phyloP scores from a whole-genome alignment of 116 monocot species.

The Posidonia oceanica region DNA sequence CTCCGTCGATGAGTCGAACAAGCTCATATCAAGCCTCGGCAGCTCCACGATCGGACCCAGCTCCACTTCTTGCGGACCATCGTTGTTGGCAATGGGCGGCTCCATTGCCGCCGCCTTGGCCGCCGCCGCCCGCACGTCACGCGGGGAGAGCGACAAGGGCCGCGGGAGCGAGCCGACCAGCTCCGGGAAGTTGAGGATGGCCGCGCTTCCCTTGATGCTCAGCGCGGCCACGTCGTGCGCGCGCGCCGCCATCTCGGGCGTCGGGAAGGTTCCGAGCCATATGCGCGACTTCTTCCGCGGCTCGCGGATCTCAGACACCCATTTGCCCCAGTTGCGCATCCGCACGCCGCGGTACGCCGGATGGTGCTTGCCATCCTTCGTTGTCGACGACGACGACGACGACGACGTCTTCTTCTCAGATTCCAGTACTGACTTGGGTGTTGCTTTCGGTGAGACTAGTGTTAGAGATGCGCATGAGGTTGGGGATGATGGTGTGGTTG shows the following conservation, averaged over 20 bases:
- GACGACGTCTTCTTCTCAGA: too few relatives aligned
- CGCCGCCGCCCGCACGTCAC: slow-evolving; percentile 33
- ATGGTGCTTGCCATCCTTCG: neutral
- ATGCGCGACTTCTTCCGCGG: slow-evolving; percentile 45
- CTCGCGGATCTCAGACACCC: slow-evolving; percentile 59
- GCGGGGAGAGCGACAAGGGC: slow-evolving; percentile 16
- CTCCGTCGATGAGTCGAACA: slow-evolving; percentile 13
- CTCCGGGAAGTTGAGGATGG: slow-evolving; percentile 32
- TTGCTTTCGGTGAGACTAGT: too few relatives aligned
- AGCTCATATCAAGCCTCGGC: slow-evolving; percentile 20
- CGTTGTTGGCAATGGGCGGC: neutral
- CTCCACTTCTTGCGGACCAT: neutral
- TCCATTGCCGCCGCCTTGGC: slow-evolving; percentile 39
- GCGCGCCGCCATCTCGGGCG: slow-evolving; percentile 44
- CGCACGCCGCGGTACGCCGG: slow-evolving; percentile 33
- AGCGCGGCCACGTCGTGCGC: slow-evolving; percentile 43
- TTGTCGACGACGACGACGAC: too few relatives aligned
- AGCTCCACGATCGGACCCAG: slow-evolving; percentile 24
- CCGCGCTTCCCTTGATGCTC: slow-evolving; percentile 28
- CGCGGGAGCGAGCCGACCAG: slow-evolving; percentile 23
- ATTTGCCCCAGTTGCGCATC: slow-evolving; percentile 46
- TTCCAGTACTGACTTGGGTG: too few relatives aligned
- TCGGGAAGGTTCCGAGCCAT: slow-evolving; percentile 58
- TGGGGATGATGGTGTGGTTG: too few relatives aligned
- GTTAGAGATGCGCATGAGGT: too few relatives aligned